Percentiles rank a stretch among this genome's conserved stretches.
phyloP scores from a whole-genome alignment of 129 eudicot species.

The Oenanthe sinensis region DNA sequence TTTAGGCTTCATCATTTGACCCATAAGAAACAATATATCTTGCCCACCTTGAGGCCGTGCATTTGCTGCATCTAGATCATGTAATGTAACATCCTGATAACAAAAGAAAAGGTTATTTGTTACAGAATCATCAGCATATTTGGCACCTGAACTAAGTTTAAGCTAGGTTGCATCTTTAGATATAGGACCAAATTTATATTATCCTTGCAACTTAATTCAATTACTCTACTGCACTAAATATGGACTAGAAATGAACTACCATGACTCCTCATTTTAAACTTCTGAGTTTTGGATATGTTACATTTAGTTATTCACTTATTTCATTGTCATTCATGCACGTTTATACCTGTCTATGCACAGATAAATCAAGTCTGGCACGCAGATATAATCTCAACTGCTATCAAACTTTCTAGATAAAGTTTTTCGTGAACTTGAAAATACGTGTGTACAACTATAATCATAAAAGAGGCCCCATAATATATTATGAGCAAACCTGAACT shows the following conservation, averaged over 20 bases:
- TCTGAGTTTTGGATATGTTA: too few species aligned
- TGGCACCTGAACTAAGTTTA: not conserved
- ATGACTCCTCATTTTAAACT: too few species aligned
- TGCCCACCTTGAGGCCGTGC: slow-evolving; percentile 99
- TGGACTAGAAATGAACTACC: too few species aligned
- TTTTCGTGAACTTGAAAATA: not conserved
- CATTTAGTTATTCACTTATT: too few species aligned
- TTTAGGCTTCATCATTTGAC: slow-evolving; percentile 99
- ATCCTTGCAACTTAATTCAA: too few species aligned
- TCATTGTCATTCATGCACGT: too few species aligned
- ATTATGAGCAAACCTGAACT: slow-evolving; percentile 66
- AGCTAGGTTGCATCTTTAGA: too few species aligned
- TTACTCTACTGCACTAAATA: too few species aligned
- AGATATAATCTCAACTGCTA: too few species aligned
- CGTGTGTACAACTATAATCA: not conserved
- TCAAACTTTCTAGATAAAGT: too few species aligned
- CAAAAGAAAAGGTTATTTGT: not conserved
- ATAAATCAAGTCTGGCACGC: not conserved
- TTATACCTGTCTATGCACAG: too few species aligned
- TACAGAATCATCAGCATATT: not conserved
- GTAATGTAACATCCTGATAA: slow-evolving; percentile 92
- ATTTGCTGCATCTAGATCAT: slow-evolving; percentile 99
- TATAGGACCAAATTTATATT: too few species aligned
- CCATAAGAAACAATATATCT: slow-evolving; percentile 94
- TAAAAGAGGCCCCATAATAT: not conserved